These are phyloP conservation scores for Fusarium nelsonii DNA, from an alignment of 2,329 filamentous ascomycete species.

Conservation along the genomic window DNA sequence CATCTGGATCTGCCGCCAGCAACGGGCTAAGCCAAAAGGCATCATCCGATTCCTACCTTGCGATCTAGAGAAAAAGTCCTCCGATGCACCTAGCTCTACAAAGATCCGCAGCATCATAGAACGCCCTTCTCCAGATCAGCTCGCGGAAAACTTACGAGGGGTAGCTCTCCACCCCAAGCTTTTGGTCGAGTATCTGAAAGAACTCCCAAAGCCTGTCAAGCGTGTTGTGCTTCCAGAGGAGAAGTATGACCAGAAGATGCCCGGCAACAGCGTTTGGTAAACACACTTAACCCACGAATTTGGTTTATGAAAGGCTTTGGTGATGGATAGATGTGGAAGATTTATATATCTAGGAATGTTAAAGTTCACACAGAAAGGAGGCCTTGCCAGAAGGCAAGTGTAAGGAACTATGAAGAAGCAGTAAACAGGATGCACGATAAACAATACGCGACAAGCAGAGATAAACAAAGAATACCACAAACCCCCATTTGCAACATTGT, in stretches of 20 bases:
- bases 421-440: neutral
- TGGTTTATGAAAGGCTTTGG: no score
- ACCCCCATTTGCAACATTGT: neutral
- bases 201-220: neutral
- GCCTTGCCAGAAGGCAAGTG: neutral
- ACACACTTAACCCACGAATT: neutral
- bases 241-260: neutral
- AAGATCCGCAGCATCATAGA: slow-evolving; percentile 41
- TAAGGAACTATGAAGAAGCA: neutral
- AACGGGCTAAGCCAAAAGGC: slow-evolving; percentile 25
- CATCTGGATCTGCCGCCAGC: slow-evolving; percentile 31
- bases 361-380: neutral
- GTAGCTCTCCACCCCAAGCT: slow-evolving; percentile 21
- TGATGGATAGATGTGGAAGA: neutral
- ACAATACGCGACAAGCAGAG: neutral
- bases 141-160: slow-evolving; percentile 1
- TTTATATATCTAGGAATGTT: neutral
- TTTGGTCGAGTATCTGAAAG: slow-evolving; percentile 21
- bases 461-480: neutral
- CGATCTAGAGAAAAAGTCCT: neutral
- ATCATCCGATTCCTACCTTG: slow-evolving; percentile 39
- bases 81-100: slow-evolving; percentile 42
- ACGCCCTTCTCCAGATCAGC: neutral
- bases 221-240: neutral
- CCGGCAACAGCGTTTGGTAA: slow-evolving; percentile 4